Conservation (phyloP, 345 rosid genomes). For the Arabidopsis arenosa region DNA sequence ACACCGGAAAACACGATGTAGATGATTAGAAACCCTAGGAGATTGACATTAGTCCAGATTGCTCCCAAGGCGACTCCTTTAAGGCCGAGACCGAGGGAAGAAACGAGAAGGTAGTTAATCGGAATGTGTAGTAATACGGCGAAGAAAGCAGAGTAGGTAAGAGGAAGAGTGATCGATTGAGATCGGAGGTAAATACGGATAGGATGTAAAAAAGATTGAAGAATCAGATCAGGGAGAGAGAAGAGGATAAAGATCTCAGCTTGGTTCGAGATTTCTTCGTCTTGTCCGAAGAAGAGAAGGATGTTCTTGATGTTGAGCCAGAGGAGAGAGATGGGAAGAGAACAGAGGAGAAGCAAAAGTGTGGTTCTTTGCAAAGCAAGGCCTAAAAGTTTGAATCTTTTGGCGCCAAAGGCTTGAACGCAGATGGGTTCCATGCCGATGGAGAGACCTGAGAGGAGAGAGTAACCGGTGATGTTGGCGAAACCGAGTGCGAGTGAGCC, state of each 20-base stretch:
- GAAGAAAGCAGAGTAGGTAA: slow-evolving; percentile 64
- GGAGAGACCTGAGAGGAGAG: slow-evolving; percentile 85
- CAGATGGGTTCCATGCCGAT: slow-evolving; percentile 95
- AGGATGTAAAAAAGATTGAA: slow-evolving; percentile 76
- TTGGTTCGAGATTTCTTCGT: slow-evolving; percentile 57
- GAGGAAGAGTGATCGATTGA: slow-evolving; percentile 75
- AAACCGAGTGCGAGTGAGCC: slow-evolving; percentile 89
- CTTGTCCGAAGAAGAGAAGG: slow-evolving; percentile 69
- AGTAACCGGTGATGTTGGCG: slow-evolving; percentile 92
- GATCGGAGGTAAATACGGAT: slow-evolving; percentile 77
- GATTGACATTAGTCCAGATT: slow-evolving; percentile 73
- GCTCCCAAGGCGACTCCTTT: slow-evolving; percentile 75
- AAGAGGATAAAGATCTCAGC: slow-evolving; percentile 69
- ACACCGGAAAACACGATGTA: slow-evolving; percentile 64
- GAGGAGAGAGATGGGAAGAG: slow-evolving; percentile 64
- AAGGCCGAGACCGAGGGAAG: slow-evolving; percentile 63
- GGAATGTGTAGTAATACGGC: slow-evolving; percentile 76
- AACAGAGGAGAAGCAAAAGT: slow-evolving; percentile 63
- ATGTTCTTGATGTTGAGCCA: slow-evolving; percentile 80
- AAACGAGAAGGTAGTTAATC: slow-evolving; percentile 64
- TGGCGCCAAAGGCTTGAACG: slow-evolving; percentile 89
- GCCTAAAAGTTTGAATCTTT: slow-evolving; percentile 71
- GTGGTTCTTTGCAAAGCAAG: slow-evolving; percentile 70
- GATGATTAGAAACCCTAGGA: slow-evolving; percentile 58
- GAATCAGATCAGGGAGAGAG: slow-evolving; percentile 80